Percentiles rank a stretch among this genome's conserved stretches.
These are phyloP conservation scores for Macrolepiota fuliginosa DNA, from an alignment of 768 basidiomycete species.

Conservation along the genomic window DNA sequence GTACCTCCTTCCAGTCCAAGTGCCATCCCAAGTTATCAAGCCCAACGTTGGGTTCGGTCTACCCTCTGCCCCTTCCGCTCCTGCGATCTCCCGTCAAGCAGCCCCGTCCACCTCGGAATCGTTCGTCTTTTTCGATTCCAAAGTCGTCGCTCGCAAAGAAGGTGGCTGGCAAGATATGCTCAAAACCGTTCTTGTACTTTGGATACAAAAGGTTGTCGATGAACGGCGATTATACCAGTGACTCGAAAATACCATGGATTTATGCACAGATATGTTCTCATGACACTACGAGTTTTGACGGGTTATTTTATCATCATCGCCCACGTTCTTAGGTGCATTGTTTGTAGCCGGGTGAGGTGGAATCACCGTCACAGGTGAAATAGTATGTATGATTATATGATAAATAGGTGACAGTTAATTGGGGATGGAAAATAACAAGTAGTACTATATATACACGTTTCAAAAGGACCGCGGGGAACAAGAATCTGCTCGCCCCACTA, in stretches of 20 bases:
- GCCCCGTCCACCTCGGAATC: conserved; percentile 24
- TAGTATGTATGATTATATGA: neutral
- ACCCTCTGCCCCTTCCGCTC: conserved; percentile 22
- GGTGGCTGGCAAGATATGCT: conserved; percentile 84
- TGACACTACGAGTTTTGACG: neutral
- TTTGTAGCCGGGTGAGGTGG: neutral
- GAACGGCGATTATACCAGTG: conserved; percentile 35
- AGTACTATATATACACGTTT: neutral
- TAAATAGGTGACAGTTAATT: neutral
- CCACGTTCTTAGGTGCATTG: neutral
- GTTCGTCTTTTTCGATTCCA: conserved; percentile 60
- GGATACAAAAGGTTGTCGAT: conserved; percentile 67
- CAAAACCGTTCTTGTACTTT: conserved; percentile 54
- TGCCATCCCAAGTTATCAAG: conserved; percentile 38
- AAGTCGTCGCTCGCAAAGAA: conserved; percentile 68
- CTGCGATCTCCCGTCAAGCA: conserved; percentile 15
- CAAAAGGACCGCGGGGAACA: too few species aligned
- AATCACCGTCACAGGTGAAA: neutral
- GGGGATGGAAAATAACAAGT: neutral
- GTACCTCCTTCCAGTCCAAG: conserved; percentile 69
- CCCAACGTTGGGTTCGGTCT: conserved; percentile 17
- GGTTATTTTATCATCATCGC: neutral
- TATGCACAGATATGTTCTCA: conserved; percentile 1
- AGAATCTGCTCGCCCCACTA: neutral
- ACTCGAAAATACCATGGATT: neutral